Evolutionary conservation across 2,329 filamentous ascomycete genomes (phyloP).

Genomic region (Simplicillium aogashimaense): DNA sequence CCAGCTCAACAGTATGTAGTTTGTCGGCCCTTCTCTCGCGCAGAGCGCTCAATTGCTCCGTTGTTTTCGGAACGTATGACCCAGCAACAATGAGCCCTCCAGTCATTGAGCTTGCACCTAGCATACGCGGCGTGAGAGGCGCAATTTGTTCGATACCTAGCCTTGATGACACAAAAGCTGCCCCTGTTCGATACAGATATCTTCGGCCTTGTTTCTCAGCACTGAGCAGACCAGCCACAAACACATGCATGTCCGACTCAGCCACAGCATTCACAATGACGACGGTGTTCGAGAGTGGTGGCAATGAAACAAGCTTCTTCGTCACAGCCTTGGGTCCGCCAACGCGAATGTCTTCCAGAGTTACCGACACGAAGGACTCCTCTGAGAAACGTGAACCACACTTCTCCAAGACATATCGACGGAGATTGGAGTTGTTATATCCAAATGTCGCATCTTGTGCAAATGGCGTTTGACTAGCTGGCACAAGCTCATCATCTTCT

Average conservation of each 20-base stretch:
- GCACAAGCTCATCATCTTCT: constrained; percentile 28
- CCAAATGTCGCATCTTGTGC: constrained; percentile 48
- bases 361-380: constrained; percentile 16
- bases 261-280: constrained; percentile 43
- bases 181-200: constrained; percentile 27
- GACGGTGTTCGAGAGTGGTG: constrained; percentile 23
- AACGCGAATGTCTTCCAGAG: constrained; percentile 19
- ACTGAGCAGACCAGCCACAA: constrained; percentile 36
- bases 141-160: constrained; percentile 39
- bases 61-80: constrained; percentile 46
- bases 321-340: constrained; percentile 15
- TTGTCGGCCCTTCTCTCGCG: constrained; percentile 9
- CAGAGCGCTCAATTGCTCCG: constrained; percentile 21
- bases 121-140: constrained; percentile 33
- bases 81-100: constrained; percentile 43
- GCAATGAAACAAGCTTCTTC: constrained; percentile 18
- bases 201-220: constrained; percentile 19
- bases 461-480: constrained; percentile 42
- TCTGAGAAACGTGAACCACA: constrained; percentile 19
- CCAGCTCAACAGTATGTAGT: constrained; percentile 10
- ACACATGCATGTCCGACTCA: constrained; percentile 44
- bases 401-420: constrained; percentile 41
- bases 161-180: constrained; percentile 31
- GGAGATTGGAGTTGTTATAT: constrained; percentile 38
- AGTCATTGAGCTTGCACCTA: constrained; percentile 19